Evolutionary conservation across 2,329 filamentous ascomycete species (phyloP), one percentile per base, ranked within the genome.

Genomic region (Claviceps capensis): DNA sequence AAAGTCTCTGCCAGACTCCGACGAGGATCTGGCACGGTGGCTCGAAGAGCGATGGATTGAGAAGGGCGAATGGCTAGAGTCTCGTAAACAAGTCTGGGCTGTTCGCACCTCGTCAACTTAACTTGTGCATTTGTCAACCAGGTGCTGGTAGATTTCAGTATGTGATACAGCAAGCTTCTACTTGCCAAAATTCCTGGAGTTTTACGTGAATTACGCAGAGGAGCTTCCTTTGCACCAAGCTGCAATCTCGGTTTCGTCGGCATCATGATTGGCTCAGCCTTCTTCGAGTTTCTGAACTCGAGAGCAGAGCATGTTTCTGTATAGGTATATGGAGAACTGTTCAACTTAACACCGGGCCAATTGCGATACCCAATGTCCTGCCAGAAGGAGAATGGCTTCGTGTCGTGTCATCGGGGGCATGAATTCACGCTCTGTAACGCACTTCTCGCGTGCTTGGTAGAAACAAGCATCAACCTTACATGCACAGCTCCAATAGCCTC

Each of bases 11-110:
- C 75, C 73, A 16, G 55, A 65, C 16, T 69, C 63, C n/a, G 74
- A 78, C 50, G 70, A 69, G 22, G 72, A 67, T 52, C 60, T 78
- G 52, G 72, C 71, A 11, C 69, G 67, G 54, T 79, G 76, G 76
- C 62, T 79, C 22, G 75, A 79, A 63, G 63, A 69, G 51, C 61
- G 71, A 40, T 78, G 74, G 75, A 58, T 77, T 26, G 72, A 75
- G 58, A 79, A 78, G 60, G 76, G 74, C 2, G 63, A 72, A 52
- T 76, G 70, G 67, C 61, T 79, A 30, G 73, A 77, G 53, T 60
- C 43, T 16, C 49, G 53, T 54, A 59, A 55, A 34, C 53, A 57
- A 48, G 55, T 57, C 42, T 61, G 58, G 54, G 40, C 45, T 36
- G 37, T 19, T 13, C 47, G 22, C 19, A 26, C 34, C 26, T 50